phyloP scores from a whole-genome alignment of 1,139 yeast genomes.

The Kurtzmaniella quercitrusa region DNA sequence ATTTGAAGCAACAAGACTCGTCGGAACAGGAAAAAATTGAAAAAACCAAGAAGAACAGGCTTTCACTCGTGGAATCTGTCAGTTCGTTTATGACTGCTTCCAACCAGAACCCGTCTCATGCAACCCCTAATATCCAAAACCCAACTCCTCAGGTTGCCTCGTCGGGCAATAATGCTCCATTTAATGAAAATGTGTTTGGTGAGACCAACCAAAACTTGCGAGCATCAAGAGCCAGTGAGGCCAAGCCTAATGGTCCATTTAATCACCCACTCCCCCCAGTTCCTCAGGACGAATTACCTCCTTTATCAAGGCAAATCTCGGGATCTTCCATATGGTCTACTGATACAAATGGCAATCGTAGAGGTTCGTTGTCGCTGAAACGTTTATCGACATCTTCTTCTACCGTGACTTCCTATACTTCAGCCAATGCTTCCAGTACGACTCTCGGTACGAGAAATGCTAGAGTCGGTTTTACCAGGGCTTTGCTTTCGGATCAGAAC shows the following conservation, averaged over 20 bases:
- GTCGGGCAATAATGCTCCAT: neutral
- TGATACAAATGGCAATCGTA: conserved; percentile 24
- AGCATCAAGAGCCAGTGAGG: conserved; percentile 4
- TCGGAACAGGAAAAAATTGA: neutral
- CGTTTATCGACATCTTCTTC: conserved; percentile 31
- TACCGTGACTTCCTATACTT: conserved; percentile 25
- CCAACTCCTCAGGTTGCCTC: neutral
- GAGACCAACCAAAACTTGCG: neutral
- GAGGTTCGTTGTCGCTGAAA: conserved; percentile 27
- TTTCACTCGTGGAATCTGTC: conserved; percentile 7
- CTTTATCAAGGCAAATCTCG: conserved; percentile 28
- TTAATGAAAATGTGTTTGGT: neutral
- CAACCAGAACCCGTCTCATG: neutral
- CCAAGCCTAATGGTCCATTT: conserved; percentile 4
- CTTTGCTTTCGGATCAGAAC: conserved; percentile 30
- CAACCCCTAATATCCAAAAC: neutral
- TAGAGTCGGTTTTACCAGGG: conserved; percentile 43
- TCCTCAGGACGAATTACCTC: conserved; percentile 9
- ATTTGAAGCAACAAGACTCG: conserved; percentile 29
- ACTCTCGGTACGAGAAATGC: conserved; percentile 35
- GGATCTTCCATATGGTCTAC: conserved; percentile 38
- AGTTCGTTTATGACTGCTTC: conserved; percentile 3
- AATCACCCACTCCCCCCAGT: conserved; percentile 7
- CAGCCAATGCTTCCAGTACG: conserved; percentile 10
- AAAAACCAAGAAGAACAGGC: conserved; percentile 5